Conservation (phyloP, 108 stramenopile genomes). For the Skeletonema menzelii region DNA sequence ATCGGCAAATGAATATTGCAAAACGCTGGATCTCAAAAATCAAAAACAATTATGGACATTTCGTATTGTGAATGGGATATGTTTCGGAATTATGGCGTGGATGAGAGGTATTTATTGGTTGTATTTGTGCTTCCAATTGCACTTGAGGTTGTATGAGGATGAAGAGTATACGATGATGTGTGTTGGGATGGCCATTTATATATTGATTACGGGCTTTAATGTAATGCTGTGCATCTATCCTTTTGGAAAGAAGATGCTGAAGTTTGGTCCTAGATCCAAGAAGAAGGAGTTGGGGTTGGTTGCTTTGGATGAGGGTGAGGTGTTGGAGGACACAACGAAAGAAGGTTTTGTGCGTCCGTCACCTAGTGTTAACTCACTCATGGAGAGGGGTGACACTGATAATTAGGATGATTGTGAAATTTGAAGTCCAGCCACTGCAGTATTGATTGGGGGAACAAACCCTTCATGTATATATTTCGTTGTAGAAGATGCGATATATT, state of each 20-base stretch:
- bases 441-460: too few species aligned
- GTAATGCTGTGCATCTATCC: slow-evolving; percentile 23
- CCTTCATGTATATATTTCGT: too few species aligned
- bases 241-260: slow-evolving; percentile 23
- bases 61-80: slow-evolving; percentile 20
- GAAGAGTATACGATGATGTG: slow-evolving; percentile 13
- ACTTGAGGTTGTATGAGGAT: slow-evolving; percentile 19
- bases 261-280: slow-evolving; percentile 7
- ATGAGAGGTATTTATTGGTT: slow-evolving; percentile 30
- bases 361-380: too few species aligned
- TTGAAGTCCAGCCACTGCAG: too few species aligned
- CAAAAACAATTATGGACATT: slow-evolving; percentile 12
- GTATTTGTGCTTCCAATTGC: slow-evolving; percentile 5
- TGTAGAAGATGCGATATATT: too few species aligned
- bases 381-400: too few species aligned
- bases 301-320: too few species aligned
- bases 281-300: background rate
- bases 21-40: slow-evolving; percentile 19
- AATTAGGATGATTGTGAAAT: too few species aligned
- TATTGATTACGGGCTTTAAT: slow-evolving; percentile 22
- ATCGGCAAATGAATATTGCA: slow-evolving; percentile 26
- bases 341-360: too few species aligned
- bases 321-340: too few species aligned
- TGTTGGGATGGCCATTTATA: slow-evolving; percentile 5
- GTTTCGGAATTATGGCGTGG: slow-evolving; percentile 30